These are phyloP conservation scores for Takashimella tepidaria DNA, from an alignment of 1,284 basidiomycete species.

Conservation along the genomic window DNA sequence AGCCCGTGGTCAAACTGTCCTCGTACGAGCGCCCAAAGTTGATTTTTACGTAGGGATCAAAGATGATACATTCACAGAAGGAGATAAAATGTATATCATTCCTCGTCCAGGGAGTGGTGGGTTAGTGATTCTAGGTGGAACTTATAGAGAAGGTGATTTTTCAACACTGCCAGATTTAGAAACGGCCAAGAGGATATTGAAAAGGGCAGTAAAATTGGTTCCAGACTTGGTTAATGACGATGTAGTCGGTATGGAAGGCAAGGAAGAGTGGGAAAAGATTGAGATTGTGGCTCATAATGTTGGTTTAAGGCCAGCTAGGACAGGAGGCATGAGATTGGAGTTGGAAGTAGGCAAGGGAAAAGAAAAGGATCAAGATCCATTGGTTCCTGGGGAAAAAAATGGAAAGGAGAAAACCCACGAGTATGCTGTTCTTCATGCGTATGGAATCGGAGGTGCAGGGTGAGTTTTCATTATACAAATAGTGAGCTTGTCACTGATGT, in stretches of 20 bases:
- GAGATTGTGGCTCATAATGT: slow-evolving; percentile 59
- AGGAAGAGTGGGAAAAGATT: slow-evolving; percentile 40
- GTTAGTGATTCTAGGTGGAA: slow-evolving; percentile 44
- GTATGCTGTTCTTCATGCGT: slow-evolving; percentile 64
- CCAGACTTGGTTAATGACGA: not conserved
- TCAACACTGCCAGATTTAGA: slow-evolving; percentile 30
- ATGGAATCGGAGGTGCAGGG: slow-evolving; percentile 52
- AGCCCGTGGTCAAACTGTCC: slow-evolving; percentile 77
- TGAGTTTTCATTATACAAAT: slow-evolving; percentile 14
- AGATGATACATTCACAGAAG: slow-evolving; percentile 7
- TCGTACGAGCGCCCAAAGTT: slow-evolving; percentile 61
- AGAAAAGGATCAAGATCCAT: slow-evolving; percentile 19
- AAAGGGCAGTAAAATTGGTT: slow-evolving; percentile 21
- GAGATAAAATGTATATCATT: slow-evolving; percentile 44
- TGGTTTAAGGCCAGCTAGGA: slow-evolving; percentile 65
- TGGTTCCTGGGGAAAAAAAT: slow-evolving; percentile 5
- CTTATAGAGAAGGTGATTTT: slow-evolving; percentile 36
- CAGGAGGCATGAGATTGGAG: slow-evolving; percentile 65
- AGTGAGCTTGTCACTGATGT: not conserved
- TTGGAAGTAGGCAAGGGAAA: slow-evolving; percentile 53
- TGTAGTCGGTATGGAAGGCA: not conserved
- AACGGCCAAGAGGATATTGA: slow-evolving; percentile 44
- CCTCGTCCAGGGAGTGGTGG: slow-evolving; percentile 47
- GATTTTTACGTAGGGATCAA: slow-evolving; percentile 17
- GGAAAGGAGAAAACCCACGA: slow-evolving; percentile 47